Base-by-base conservation (phyloP, 371 early-diverging fungal species). In the Zopfochytrium polystomum region DNA sequence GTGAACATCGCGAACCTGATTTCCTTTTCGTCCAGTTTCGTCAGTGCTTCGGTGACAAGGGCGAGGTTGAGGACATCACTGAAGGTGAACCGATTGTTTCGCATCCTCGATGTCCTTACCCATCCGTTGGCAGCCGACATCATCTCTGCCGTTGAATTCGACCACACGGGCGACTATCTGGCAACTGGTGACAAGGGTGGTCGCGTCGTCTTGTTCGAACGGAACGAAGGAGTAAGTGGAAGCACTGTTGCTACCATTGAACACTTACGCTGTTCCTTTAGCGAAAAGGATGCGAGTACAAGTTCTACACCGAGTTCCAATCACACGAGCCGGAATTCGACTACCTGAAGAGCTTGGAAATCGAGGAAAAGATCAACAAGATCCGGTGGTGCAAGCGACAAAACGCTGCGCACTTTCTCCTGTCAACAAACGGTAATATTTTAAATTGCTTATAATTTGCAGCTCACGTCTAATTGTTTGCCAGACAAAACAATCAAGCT, bases 321-420 rank as follows among this genome's bases (percentile, higher is more conserved):
- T n/a, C n/a, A n/a, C n/a, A n/a, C n/a, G n/a, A n/a, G n/a, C n/a
- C n/a, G n/a, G n/a, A n/a, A n/a, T n/a, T 99, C 70, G 99, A 99
- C 78, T 98, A 98, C 75, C 85, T 99, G 57, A 98, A 99, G 82
- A 93, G 93, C 82, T 84, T 98, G 74, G 99, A 98, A 73, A 98
- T 99, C 59, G 95, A 97, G 74, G 99, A 99, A 69, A 97, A 98
- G 76, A 98, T 99, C 76, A 97, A 97, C 77, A 92, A 96, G 71
- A 97, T 99, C 70, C 91, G 95, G 63, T 95, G 97, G 94, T 91
- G 94, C 77, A 87, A 85, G 68, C 85, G 93, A 45, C 90, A 90
- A 68, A 96, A 95, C 73, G 85, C 93, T 38, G 90, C 95, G 25
- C 96, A 95, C 66, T 98, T 95, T 74, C 76, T 98, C 70, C 80